phyloP scores from a whole-genome alignment of 2,329 filamentous ascomycete genomes.

The Monosporascus sp. region DNA sequence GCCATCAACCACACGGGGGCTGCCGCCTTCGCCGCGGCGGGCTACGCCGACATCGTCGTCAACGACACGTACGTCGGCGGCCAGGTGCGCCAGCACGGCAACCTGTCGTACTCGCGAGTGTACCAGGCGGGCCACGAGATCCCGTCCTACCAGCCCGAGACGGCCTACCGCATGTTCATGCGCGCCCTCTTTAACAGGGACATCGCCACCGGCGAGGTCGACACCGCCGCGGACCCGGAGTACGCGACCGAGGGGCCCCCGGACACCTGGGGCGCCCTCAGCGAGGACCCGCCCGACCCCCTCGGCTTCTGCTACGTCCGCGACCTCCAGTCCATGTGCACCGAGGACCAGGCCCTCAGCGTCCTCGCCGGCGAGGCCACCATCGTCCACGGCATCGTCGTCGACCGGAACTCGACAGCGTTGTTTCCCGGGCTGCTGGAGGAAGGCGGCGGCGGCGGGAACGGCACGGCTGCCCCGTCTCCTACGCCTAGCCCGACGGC shows the following conservation, averaged over 20 bases:
- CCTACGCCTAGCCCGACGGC: neutral
- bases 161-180: constrained; percentile 44
- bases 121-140: constrained; percentile 55
- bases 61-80: constrained; percentile 60
- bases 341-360: constrained; percentile 33
- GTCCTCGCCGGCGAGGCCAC: constrained; percentile 31
- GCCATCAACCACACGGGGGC: constrained; percentile 40
- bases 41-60: constrained; percentile 60
- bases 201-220: constrained; percentile 43
- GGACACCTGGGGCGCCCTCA: constrained; percentile 42
- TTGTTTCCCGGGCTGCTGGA: constrained; percentile 22
- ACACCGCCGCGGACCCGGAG: constrained; percentile 42
- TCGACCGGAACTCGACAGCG: constrained; percentile 22
- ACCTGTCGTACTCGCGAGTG: constrained; percentile 56
- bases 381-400: constrained; percentile 28
- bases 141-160: constrained; percentile 46
- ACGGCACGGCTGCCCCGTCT: neutral
- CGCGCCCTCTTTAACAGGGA: constrained; percentile 47
- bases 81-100: constrained; percentile 63
- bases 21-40: constrained; percentile 44
- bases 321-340: constrained; percentile 47
- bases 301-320: constrained; percentile 55
- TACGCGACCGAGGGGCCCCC: constrained; percentile 23
- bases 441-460: neutral
- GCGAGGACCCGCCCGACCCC: constrained; percentile 39